Base-by-base conservation (phyloP, 2,329 filamentous ascomycete genomes). In the Hysterium pulicare region DNA sequence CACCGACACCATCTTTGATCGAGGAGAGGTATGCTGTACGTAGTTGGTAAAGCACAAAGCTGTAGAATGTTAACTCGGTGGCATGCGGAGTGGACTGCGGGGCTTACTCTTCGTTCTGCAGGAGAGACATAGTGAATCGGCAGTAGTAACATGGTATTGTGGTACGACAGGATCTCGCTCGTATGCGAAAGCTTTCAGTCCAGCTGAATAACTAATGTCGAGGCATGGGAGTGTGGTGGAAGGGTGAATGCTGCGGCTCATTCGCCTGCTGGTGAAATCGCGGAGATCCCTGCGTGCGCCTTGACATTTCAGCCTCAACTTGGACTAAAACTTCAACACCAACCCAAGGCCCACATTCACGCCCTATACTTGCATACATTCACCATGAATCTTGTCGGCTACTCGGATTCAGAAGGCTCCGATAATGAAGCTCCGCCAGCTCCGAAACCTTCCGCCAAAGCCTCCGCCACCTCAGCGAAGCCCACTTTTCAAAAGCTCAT, bases 1-100 rank as follows among this genome's bases (percentile, higher is more conserved):
- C 88, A 51, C 87, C 87, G 6, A 93, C 86, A 47, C 87, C 88
- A 62, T 94, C 87, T 52, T 86, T 85, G 51, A 90, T 83, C 49
- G 87, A 81, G 52, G 83, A 82, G 26, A 94, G 80, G 61, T 93
- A 93, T 57, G 84, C 84, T 28, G 85, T 85, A 40, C 87, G 84
- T 43, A 94, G 75, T 66, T 90, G 86, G 70, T 91, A 91, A 44
- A 87, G 81, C 33, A 90, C 84, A 65, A 93, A 83, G 64, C 86
- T 90, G 56, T 28, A 38, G 15, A 45, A 20, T 38, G 47, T 62
- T 50, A 60, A 55, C 41, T 28, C 37, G 15, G 13, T 22, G 46
- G 32, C 34, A 36, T 36, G 38, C 30, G 24, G 42, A 33, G 41
- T 41, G 37, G 42, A 21, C 22, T 3, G 45, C 32, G 44, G 43